Percentiles rank a stretch among this genome's conserved stretches.
Conservation (phyloP, 257 asterid species). For the Solanum verrucosum region DNA sequence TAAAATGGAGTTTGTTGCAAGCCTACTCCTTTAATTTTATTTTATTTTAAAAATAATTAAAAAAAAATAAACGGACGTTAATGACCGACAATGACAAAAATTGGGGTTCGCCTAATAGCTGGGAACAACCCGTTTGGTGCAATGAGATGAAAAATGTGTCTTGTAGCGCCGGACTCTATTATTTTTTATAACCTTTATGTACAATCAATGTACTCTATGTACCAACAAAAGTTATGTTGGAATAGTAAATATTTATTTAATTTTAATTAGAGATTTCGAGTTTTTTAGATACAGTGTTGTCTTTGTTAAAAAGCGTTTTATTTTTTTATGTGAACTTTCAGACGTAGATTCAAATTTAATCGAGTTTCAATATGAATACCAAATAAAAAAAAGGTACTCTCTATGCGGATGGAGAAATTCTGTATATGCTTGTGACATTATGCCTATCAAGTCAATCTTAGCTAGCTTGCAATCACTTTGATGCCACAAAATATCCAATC, state of each 20-base stretch:
- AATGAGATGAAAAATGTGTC: neutral
- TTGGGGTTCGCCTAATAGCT: neutral
- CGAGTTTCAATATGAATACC: rapidly evolving
- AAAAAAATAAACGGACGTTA: neutral
- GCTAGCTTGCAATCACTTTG: neutral
- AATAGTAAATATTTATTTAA: no score
- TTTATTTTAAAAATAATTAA: no score
- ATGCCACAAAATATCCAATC: neutral
- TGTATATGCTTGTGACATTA: neutral
- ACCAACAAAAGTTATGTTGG: no score
- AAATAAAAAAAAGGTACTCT: no score
- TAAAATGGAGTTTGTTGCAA: neutral
- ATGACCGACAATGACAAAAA: neutral
- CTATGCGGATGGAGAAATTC: neutral
- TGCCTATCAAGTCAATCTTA: neutral
- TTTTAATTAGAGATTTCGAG: no score
- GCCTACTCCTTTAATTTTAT: neutral
- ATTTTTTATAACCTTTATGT: no score
- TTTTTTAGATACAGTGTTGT: no score
- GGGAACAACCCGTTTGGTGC: neutral
- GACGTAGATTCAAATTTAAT: no score
- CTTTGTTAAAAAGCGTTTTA: no score
- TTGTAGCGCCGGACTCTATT: neutral
- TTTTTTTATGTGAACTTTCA: no score
- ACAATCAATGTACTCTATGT: neutral